Conservation (phyloP, 140 eudicot species). For the Bidens hawaiensis region DNA sequence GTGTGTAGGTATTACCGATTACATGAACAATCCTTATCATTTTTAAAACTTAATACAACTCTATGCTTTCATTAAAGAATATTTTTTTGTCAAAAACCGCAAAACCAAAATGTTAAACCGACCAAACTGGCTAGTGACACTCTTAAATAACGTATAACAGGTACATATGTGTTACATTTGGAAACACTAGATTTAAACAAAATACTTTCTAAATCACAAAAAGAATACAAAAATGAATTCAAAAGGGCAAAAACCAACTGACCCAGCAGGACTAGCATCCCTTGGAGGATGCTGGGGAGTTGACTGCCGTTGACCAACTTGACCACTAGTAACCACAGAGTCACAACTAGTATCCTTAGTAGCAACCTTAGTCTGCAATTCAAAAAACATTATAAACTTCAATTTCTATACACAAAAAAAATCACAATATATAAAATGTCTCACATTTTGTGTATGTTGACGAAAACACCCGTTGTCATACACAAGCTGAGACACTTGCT, state of each 20-base stretch:
- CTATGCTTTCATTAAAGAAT: too few species aligned
- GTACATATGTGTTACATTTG: too few species aligned
- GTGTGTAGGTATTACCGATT: too few species aligned
- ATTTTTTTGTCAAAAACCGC: too few species aligned
- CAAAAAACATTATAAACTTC: neutral
- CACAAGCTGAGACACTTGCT: constrained; percentile 87
- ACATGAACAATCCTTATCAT: too few species aligned
- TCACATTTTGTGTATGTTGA: constrained; percentile 68
- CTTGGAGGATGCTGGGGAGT: constrained; percentile 57
- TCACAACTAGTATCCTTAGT: constrained; percentile 87
- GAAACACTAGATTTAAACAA: too few species aligned
- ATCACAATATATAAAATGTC: neutral
- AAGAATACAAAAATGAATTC: neutral
- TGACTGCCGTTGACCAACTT: constrained; percentile 58
- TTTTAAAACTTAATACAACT: too few species aligned
- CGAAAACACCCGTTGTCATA: constrained; percentile 82
- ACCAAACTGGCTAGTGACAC: too few species aligned
- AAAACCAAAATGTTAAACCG: too few species aligned
- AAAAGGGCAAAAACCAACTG: constrained; percentile 28
- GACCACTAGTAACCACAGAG: constrained; percentile 95
- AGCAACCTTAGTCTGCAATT: constrained; percentile 51
- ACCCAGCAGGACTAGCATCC: constrained; percentile 99
- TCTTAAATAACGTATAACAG: too few species aligned
- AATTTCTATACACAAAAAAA: neutral
- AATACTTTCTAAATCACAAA: neutral